phyloP scores from a whole-genome alignment of 1,139 yeast genomes.

The Yamadazyma blattariae region DNA sequence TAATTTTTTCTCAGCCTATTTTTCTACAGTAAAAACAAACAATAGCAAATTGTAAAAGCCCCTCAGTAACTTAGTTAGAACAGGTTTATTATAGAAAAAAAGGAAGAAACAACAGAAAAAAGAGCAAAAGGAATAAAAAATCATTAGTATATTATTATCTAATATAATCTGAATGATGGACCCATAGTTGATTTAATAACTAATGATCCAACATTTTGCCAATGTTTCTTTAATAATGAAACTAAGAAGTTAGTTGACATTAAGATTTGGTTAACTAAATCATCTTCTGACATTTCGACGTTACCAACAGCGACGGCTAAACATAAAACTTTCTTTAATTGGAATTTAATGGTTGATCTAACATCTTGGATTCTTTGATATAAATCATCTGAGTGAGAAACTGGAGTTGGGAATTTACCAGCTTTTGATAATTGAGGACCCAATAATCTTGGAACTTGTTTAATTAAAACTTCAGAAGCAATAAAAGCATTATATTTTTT shows the following conservation, averaged over 20 bases:
- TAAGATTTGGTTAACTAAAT: conserved; percentile 96
- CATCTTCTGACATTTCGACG: conserved; percentile 98
- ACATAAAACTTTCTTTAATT: conserved; percentile 94
- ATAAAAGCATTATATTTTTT: conserved; percentile 99
- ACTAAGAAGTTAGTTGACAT: conserved; percentile 99
- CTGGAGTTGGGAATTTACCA: conserved; percentile 99
- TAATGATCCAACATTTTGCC: conserved; percentile 99
- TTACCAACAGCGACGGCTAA: conserved; percentile 96
- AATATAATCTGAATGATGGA: conserved; percentile 99
- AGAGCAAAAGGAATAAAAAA: no score
- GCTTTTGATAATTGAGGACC: conserved; percentile 99
- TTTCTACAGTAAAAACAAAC: no score
- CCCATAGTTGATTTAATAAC: conserved; percentile 99
- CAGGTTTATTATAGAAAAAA: no score
- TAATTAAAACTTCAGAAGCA: conserved; percentile 98
- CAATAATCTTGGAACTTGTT: conserved; percentile 99
- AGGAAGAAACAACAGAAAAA: no score
- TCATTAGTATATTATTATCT: no score
- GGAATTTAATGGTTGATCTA: conserved; percentile 99
- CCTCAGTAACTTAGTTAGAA: no score
- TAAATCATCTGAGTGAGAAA: conserved; percentile 98
- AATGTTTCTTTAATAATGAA: conserved; percentile 99
- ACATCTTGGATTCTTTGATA: conserved; percentile 95
- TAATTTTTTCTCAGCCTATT: no score
- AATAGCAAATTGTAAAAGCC: no score